A percentile compares a stretch with the other conserved stretches of the same genome.
phyloP scores from a whole-genome alignment of 495 filamentous ascomycete genomes.

The Rhypophila decipiens region DNA sequence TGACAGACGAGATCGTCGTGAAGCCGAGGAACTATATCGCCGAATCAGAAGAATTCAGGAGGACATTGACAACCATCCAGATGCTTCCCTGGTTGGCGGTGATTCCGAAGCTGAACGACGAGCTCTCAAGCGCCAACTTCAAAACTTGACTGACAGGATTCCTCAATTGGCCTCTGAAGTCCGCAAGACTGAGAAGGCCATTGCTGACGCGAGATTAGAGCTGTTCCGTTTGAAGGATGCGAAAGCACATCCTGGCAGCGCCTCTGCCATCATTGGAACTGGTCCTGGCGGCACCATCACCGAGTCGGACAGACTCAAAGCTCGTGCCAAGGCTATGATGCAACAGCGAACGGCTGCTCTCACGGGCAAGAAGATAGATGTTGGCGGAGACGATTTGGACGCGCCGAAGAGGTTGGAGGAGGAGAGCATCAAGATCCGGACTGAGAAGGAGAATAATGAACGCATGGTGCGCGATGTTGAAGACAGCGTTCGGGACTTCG shows the following conservation, averaged over 20 bases:
- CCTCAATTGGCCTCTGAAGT: constrained; percentile 90
- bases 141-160: constrained; percentile 79
- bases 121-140: constrained; percentile 78
- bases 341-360: constrained; percentile 91
- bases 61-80: constrained; percentile 89
- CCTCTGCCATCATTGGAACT: constrained; percentile 81
- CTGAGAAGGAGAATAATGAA: constrained; percentile 89
- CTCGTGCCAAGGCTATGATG: constrained; percentile 95
- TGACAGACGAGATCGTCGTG: constrained; percentile 82
- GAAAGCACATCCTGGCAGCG: constrained; percentile 79
- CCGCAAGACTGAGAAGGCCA: constrained; percentile 80
- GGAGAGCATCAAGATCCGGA: constrained; percentile 71
- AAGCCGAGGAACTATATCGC: constrained; percentile 89
- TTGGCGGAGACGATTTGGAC: constrained; percentile 59
- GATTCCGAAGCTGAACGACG: constrained; percentile 85
- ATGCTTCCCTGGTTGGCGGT: constrained; percentile 61
- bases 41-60: constrained; percentile 92
- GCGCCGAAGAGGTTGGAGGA: constrained; percentile 81
- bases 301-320: constrained; percentile 90
- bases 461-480: constrained; percentile 95
- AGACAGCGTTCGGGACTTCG: constrained; percentile 89
- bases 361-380: constrained; percentile 68
- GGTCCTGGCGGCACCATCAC: constrained; percentile 89
- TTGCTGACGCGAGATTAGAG: constrained; percentile 89
- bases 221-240: constrained; percentile 91